phyloP scores from a whole-genome alignment of 129 eudicot genomes.

The Calendula officinalis region DNA sequence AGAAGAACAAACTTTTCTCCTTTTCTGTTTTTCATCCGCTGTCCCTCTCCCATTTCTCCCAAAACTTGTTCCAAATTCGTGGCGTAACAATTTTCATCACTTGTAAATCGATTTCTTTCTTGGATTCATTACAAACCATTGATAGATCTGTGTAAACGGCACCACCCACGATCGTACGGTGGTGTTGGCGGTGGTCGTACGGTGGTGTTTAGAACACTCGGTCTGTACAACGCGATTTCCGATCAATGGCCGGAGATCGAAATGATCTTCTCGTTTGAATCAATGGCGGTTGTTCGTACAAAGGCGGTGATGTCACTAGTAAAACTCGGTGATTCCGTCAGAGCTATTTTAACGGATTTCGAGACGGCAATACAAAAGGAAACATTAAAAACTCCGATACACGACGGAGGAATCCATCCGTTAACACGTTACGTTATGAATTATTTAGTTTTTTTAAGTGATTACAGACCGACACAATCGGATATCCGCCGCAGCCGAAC shows the following conservation, averaged over 20 bases:
- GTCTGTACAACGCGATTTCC: constrained; percentile 53
- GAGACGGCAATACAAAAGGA: constrained; percentile 77
- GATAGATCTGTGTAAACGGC: no score
- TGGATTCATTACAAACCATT: no score
- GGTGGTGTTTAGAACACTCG: constrained; percentile 59
- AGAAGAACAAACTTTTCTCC: no score
- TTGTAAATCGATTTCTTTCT: no score
- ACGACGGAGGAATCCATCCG: constrained; percentile 79
- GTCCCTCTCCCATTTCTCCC: no score
- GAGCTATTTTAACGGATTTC: constrained; percentile 55
- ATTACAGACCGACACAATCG: constrained; percentile 49
- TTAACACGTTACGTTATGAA: constrained; percentile 88
- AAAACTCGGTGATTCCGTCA: constrained; percentile 61
- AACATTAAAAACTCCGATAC: constrained; percentile 42
- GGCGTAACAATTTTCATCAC: no score
- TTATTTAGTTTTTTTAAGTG: constrained; percentile 58
- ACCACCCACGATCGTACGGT: no score
- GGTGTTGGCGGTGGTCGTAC: no score
- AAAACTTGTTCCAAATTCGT: no score
- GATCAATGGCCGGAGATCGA: constrained; percentile 62
- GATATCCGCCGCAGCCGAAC: constrained; percentile 40
- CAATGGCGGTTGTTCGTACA: constrained; percentile 48
- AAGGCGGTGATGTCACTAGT: constrained; percentile 44
- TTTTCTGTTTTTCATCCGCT: no score
- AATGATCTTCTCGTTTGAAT: constrained; percentile 56